These are phyloP conservation scores for Petasospora fabianii DNA, from an alignment of 1,139 yeast genomes.

Conservation along the genomic window DNA sequence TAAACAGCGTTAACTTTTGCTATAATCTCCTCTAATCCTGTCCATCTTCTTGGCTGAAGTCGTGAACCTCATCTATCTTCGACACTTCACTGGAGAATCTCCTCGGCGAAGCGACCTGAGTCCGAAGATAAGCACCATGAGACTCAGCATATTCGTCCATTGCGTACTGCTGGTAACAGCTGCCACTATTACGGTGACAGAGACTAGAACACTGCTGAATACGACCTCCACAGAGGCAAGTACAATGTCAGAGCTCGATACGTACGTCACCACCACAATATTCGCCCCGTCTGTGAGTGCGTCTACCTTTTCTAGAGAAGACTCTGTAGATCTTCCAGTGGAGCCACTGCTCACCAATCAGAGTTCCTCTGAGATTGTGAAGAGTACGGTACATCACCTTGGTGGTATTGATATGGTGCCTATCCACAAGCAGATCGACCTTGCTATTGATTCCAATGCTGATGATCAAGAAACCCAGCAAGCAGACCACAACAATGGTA, in stretches of 20 bases:
- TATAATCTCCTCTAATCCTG: no score
- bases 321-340: no score
- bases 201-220: slow-evolving; percentile 1
- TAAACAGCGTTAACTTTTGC: no score
- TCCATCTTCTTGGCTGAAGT: no score
- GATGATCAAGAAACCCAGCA: no score
- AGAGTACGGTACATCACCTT: background rate
- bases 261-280: slow-evolving; percentile 7
- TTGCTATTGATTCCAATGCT: no score
- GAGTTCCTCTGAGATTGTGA: background rate
- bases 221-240: no score
- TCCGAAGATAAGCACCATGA: no score
- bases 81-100: no score
- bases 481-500: background rate
- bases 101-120: no score
- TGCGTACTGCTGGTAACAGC: background rate
- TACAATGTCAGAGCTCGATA: background rate
- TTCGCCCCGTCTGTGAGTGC: background rate
- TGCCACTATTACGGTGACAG: slow-evolving; percentile 12
- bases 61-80: no score
- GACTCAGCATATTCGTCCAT: background rate
- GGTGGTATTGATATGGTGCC: slow-evolving; percentile 8
- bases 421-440: background rate
- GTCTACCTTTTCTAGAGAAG: background rate
- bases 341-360: no score